phyloP scores from a whole-genome alignment of 495 filamentous ascomycete species.

The Aspergillus coremiiformis region DNA sequence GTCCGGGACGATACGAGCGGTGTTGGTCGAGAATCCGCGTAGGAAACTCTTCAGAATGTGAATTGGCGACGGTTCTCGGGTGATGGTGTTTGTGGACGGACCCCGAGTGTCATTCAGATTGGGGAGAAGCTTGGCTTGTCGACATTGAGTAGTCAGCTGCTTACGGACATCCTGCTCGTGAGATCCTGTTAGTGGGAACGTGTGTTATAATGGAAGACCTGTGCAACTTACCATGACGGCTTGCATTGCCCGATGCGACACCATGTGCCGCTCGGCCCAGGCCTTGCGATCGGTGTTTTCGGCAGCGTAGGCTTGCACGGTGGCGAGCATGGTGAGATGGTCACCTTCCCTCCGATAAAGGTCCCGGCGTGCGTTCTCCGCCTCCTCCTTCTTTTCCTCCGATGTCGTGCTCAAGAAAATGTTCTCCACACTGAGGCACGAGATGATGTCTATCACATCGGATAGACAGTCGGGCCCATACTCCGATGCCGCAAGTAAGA shows the following conservation, averaged over 20 bases:
- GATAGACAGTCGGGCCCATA: constrained; percentile 61
- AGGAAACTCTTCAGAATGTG: constrained; percentile 73
- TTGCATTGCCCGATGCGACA: constrained; percentile 79
- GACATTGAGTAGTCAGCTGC: constrained; percentile 67
- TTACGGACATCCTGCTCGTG: constrained; percentile 65
- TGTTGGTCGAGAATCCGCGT: constrained; percentile 71
- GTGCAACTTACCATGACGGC: constrained; percentile 53
- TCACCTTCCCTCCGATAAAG: constrained; percentile 80
- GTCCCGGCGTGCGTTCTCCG: constrained; percentile 62
- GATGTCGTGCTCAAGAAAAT: constrained; percentile 74
- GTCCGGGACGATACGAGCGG: constrained; percentile 75
- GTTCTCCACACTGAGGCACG: constrained; percentile 80
- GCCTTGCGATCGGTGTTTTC: constrained; percentile 65
- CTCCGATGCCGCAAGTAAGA: constrained; percentile 71
- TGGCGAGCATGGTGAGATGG: constrained; percentile 75
- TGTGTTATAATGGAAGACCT: constrained; percentile 2
- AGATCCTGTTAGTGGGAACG: constrained; percentile 4
- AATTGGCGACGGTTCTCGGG: constrained; percentile 31
- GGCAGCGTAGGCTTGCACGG: constrained; percentile 71
- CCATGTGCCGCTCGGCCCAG: constrained; percentile 72
- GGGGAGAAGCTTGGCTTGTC: constrained; percentile 35
- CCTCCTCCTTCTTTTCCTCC: constrained; percentile 74
- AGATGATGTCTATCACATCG: constrained; percentile 87
- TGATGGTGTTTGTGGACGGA: not conserved
- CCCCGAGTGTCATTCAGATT: constrained; percentile 11